phyloP scores from a whole-genome alignment of 2,329 filamentous ascomycete genomes.

The Cercospora sp. region DNA sequence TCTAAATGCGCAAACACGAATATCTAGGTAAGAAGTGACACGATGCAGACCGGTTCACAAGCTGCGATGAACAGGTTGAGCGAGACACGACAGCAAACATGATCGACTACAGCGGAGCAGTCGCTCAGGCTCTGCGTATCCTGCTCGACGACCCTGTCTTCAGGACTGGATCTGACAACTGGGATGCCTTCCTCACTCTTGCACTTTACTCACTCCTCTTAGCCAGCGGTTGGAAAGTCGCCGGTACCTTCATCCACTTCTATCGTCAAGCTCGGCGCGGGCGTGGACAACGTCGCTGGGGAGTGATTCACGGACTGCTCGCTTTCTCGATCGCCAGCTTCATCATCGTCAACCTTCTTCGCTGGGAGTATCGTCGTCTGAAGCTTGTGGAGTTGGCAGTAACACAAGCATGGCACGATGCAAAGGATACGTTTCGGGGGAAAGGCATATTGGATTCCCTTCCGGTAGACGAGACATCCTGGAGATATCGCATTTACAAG shows the following conservation, averaged over 20 bases:
- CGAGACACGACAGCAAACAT: not conserved
- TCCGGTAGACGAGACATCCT: not conserved
- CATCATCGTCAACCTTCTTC: conserved; percentile 7
- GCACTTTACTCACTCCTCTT: conserved; percentile 2
- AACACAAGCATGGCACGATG: not conserved
- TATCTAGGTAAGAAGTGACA: not conserved
- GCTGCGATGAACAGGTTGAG: not conserved
- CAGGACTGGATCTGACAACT: not conserved
- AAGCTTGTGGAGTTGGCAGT: not conserved
- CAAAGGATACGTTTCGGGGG: not conserved
- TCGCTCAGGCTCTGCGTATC: not conserved
- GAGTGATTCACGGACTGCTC: conserved; percentile 1
- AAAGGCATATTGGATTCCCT: not conserved
- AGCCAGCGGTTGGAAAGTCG: not conserved
- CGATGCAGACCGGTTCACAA: not conserved
- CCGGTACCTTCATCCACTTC: not conserved
- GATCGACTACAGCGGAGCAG: conserved; percentile 1
- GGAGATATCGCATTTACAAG: not conserved
- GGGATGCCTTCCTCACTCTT: conserved; percentile 1
- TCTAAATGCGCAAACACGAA: not conserved
- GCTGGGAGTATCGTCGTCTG: conserved; percentile 15
- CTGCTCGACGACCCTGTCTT: conserved; percentile 6
- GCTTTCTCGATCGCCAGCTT: not conserved
- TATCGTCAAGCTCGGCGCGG: not conserved
- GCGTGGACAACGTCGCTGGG: not conserved